phyloP scores from a whole-genome alignment of 306 rosid genomes.

The Citrullus colocynthis region DNA sequence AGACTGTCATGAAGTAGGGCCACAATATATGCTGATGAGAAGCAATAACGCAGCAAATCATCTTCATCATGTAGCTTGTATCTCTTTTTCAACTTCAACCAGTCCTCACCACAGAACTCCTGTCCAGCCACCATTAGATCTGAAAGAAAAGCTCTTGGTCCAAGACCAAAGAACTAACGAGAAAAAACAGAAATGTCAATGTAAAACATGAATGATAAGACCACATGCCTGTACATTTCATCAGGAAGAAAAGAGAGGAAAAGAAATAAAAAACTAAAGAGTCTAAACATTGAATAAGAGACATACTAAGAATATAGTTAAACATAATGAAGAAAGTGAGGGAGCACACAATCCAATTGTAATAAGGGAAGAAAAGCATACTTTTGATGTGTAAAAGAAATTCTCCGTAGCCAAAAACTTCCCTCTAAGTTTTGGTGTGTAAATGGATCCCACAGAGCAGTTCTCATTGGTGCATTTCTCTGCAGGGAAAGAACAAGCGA shows the following conservation, averaged over 20 bases:
- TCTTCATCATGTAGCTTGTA: conserved; percentile 43
- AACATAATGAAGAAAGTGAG: conserved; percentile 9
- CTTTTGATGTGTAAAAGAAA: conserved; percentile 92
- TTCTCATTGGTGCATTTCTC: conserved; percentile 50
- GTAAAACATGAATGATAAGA: conserved; percentile 5
- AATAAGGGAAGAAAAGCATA: conserved; percentile 13
- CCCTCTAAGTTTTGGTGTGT: conserved; percentile 73
- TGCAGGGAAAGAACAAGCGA: conserved; percentile 18
- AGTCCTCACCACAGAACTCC: conserved; percentile 72
- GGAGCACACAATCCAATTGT: neutral
- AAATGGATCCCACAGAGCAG: conserved; percentile 75
- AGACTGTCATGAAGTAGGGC: conserved; percentile 93
- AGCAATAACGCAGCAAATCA: conserved; percentile 75
- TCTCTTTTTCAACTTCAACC: conserved; percentile 50
- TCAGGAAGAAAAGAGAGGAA: neutral
- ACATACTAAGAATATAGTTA: neutral
- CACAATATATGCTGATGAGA: conserved; percentile 88
- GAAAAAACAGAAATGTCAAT: neutral
- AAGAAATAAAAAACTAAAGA: conserved; percentile 1
- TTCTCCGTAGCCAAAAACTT: conserved; percentile 93
- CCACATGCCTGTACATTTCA: neutral
- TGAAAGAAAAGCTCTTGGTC: conserved; percentile 52
- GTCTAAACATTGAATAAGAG: neutral
- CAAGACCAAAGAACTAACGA: conserved; percentile 64
- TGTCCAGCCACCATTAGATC: conserved; percentile 69